Evolutionary conservation across 75 land plant genomes (phyloP).

Genomic region (Adiantum capillusveneris): DNA sequence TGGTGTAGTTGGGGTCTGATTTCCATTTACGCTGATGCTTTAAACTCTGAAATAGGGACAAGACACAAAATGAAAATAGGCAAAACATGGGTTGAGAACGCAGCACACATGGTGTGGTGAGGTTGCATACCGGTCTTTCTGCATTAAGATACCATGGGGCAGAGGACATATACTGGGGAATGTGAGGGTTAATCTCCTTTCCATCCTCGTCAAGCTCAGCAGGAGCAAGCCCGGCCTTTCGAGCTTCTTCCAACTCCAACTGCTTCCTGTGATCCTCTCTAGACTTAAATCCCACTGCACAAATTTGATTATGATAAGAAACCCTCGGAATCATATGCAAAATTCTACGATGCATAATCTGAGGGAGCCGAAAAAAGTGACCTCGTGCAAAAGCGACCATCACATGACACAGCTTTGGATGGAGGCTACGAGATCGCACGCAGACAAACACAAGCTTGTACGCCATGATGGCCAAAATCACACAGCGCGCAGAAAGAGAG

Average conservation of each 20-base stretch:
- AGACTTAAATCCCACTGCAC: conserved; percentile 30
- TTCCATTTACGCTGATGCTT: conserved; percentile 55
- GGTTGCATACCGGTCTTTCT: conserved; percentile 33
- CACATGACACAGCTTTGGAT: no score
- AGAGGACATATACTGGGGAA: conserved; percentile 50
- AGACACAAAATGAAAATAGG: background rate
- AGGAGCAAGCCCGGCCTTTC: conserved; percentile 46
- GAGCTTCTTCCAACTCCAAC: conserved; percentile 47
- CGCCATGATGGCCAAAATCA: no score
- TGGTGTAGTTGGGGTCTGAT: conserved; percentile 39
- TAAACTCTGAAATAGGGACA: conserved; percentile 29
- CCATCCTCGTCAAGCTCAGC: conserved; percentile 51
- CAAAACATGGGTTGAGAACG: no score
- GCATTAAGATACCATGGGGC: conserved; percentile 52
- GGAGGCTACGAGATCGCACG: no score
- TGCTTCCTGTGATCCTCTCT: conserved; percentile 40
- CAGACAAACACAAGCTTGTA: no score
- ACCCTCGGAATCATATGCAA: no score
- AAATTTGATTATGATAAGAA: no score
- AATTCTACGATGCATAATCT: no score
- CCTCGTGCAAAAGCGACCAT: no score
- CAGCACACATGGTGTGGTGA: background rate
- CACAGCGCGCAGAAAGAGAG: no score
- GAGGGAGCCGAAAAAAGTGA: no score
- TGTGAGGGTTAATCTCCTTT: conserved; percentile 46